Evolutionary conservation across 1,139 yeast species (phyloP), one percentile per base, ranked within the genome.

Genomic region (Protomyces inouyei): DNA sequence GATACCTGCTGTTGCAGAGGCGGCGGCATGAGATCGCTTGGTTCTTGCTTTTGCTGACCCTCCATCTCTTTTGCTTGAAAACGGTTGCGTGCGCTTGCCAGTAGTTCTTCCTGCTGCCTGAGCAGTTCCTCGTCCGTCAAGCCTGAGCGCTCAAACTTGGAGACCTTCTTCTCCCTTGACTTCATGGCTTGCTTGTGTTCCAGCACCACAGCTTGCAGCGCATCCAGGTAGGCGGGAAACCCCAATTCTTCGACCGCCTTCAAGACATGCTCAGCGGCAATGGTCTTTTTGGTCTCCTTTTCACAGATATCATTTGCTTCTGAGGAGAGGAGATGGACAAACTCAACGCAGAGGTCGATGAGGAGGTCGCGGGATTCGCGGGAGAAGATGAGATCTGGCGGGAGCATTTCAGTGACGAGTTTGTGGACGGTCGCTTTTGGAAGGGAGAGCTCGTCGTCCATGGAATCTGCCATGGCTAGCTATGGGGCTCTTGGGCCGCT

Each of bases 301-400:
- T 93, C 98, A 0, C 98, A 98, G 70, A 93, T 90, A 69, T 95
- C 98, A 73, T 95, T 92, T 67, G 95, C 88, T 76, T 91, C 96
- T 2, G 96, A 88, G 12, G 97, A 88, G 60, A 93, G 79, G 69
- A 93, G 90, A 95, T 93, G 93, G 67, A 95, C 87, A 73, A 93
- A 93, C 76, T 91, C 97, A 65, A 93, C 91, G 72, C 98, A 92
- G 74, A 97, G 91, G 74, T 93, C 97, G 55, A 95, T 93, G 56
- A 93, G 83, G 64, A 96, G 95, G 73, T 93, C 98, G 68, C 98
- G 80, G 4, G 98, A 96, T 69, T 93, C 98, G 70, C 92, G 88
- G 60, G 96, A 85, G 70, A 93, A 90, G 23, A 93, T 86, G 63
- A 90, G 81, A 72, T 92, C 97, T 25, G 85, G 79, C 16, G 96